Percentiles rank a stretch among this genome's conserved stretches.
These are phyloP conservation scores for Trametes cingulata DNA, from an alignment of 768 basidiomycete species.

Conservation along the genomic window DNA sequence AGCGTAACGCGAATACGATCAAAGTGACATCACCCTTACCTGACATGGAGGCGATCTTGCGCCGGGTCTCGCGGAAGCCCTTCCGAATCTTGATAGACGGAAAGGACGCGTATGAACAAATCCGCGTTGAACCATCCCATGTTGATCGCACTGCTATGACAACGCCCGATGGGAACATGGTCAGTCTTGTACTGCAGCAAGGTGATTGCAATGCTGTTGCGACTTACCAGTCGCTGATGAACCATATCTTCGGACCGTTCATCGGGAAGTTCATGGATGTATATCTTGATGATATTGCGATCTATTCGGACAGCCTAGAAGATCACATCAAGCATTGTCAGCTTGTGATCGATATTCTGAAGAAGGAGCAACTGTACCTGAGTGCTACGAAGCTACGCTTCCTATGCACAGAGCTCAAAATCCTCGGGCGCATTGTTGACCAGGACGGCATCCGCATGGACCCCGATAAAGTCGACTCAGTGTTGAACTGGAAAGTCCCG, in stretches of 20 bases:
- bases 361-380: slow-evolving; percentile 22
- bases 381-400: slow-evolving; percentile 27
- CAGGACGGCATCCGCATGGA: slow-evolving; percentile 44
- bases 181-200: slow-evolving; percentile 33
- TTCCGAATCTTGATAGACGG: slow-evolving; percentile 27
- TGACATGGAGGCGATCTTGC: slow-evolving; percentile 29
- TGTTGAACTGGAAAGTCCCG: slow-evolving; percentile 34
- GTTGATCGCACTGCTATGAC: slow-evolving; percentile 27
- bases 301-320: slow-evolving; percentile 31
- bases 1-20: slow-evolving; percentile 26
- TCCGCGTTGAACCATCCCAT: slow-evolving; percentile 25
- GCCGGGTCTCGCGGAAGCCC: slow-evolving; percentile 14
- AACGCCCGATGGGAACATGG: slow-evolving; percentile 34
- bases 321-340: slow-evolving; percentile 29
- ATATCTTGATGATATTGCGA: slow-evolving; percentile 34
- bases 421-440: slow-evolving; percentile 38
- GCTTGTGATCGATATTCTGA: slow-evolving; percentile 15
- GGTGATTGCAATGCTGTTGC: slow-evolving; percentile 35
- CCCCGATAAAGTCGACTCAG: slow-evolving; percentile 43
- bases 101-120: slow-evolving; percentile 35
- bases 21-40: slow-evolving; percentile 30
- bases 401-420: slow-evolving; percentile 18
- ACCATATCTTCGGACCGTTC: slow-evolving; percentile 28
- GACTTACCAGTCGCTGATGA: slow-evolving; percentile 33
- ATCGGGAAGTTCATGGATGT: slow-evolving; percentile 34